Percentiles rank a stretch among this genome's conserved stretches.
Conservation (phyloP, 805 yeast genomes). For the Yamadazyma laniorum region DNA sequence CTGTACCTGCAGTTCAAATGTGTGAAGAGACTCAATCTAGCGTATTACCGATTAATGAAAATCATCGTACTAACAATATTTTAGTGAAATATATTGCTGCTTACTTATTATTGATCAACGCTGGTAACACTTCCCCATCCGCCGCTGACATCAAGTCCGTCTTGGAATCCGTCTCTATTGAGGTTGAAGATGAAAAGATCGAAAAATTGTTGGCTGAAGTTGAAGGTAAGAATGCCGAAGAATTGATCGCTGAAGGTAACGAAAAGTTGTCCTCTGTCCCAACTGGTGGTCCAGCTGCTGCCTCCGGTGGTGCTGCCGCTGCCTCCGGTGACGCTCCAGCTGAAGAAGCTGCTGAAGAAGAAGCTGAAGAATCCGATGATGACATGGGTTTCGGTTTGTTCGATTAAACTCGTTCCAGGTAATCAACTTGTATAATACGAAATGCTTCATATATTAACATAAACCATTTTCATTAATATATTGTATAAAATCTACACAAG, state of each 20-base stretch:
- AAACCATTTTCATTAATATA: slow-evolving; percentile 4
- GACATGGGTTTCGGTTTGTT: slow-evolving; percentile 48
- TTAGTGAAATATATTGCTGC: slow-evolving; percentile 49
- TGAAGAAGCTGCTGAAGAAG: slow-evolving; percentile 43
- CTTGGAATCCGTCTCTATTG: slow-evolving; percentile 57
- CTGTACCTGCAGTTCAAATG: no score
- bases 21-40: no score
- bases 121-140: slow-evolving; percentile 46
- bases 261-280: slow-evolving; percentile 89
- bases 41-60: no score
- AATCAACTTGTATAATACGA: slow-evolving; percentile 12
- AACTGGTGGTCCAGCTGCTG: slow-evolving; percentile 46
- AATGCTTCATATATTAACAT: slow-evolving; percentile 7
- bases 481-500: slow-evolving; percentile 1
- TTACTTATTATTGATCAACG: slow-evolving; percentile 46
- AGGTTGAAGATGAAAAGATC: slow-evolving; percentile 60
- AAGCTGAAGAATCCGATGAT: slow-evolving; percentile 38
- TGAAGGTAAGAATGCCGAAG: slow-evolving; percentile 48
- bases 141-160: slow-evolving; percentile 41
- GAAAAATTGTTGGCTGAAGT: slow-evolving; percentile 47
- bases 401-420: slow-evolving; percentile 26
- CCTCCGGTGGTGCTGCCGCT: slow-evolving; percentile 35
- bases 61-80: slow-evolving; percentile 11
- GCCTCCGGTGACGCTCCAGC: slow-evolving; percentile 33
- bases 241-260: slow-evolving; percentile 78